Base-by-base conservation (phyloP, 176 grass and related monocot genomes). In the Olyra latifolia region DNA sequence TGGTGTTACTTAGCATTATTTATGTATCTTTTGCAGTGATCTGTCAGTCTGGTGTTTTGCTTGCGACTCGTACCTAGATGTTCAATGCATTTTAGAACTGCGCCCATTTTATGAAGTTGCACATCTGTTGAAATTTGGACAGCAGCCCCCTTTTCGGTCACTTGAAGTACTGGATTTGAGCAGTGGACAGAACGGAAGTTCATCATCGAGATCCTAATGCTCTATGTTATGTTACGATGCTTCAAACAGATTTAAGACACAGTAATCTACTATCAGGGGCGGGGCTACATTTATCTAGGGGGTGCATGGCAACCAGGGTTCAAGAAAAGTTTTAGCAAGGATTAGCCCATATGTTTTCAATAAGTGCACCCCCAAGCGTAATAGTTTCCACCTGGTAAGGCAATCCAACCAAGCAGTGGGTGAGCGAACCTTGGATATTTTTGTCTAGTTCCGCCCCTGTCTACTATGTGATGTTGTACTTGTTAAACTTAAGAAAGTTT, bases 31-130 rank as follows among this genome's bases (percentile, higher is more conserved):
- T 87, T 69, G 54, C 86, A 98, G 92, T 79, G 96, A 95, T 91
- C 69, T 95, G 55, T 98, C 92, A 47, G 88, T 98, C 20, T 98
- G 92, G 92, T 98, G 90, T 87, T 98, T 98, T 59, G 74, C 61
- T 5, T 98, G 96, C 13, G 92, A 98, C 75, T 89, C 96, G 14
- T 98, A 98, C 81, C 90, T 98, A 35, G 96, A 98, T 15, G 86
- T 93, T 82, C 96, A 98, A 89, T 66, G 83, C 52, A 95, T 98
- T 76, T 75, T 52, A 66, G 84, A 93, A 57, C 74, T 95, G 52
- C 86, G 80, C 27, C 92, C 90, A 62, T 86, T 91, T 79, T 98
- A 95, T 88, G 92, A 98, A 82, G 61, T 91, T 83, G 92, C 84
- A 72, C 90, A 95, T 91, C 85, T 95, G 22, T 73, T 95, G 79